Evolutionary conservation across 2,329 filamentous ascomycete species (phyloP).

Genomic region (Ophiocordyceps sinensis): DNA sequence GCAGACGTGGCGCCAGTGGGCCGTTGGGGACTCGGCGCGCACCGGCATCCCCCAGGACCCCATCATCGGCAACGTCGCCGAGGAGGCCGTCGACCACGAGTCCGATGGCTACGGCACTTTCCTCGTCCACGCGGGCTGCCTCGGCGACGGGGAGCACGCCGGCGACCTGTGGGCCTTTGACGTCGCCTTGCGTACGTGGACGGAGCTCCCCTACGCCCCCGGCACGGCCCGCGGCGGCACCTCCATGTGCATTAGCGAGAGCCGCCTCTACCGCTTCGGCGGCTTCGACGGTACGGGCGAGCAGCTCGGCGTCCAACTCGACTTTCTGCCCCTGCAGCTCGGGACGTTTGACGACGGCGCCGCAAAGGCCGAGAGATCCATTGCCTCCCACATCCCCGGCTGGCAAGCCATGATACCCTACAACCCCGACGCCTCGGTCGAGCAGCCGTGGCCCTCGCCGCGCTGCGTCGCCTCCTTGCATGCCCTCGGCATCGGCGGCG

Average conservation of each 20-base stretch:
- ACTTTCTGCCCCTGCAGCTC: conserved; percentile 46
- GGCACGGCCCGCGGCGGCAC: conserved; percentile 52
- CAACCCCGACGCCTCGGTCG: conserved; percentile 15
- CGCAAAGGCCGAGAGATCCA: conserved; percentile 31
- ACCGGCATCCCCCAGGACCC: conserved; percentile 45
- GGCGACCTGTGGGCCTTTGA: conserved; percentile 70
- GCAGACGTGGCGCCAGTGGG: conserved; percentile 40
- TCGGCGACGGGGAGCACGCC: conserved; percentile 43
- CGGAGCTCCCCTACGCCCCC: conserved; percentile 50
- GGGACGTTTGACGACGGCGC: conserved; percentile 38
- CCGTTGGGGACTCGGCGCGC: conserved; percentile 36
- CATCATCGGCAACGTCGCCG: conserved; percentile 41
- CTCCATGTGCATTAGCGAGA: conserved; percentile 48
- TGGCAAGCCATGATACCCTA: conserved; percentile 39
- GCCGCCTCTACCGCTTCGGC: conserved; percentile 62
- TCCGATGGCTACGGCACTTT: conserved; percentile 51
- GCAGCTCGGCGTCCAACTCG: conserved; percentile 56
- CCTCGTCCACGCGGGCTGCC: conserved; percentile 64
- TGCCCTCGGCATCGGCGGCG: conserved; percentile 36
- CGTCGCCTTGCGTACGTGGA: conserved; percentile 50
- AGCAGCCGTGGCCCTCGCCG: conserved; percentile 33
- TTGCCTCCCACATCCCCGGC: conserved; percentile 30
- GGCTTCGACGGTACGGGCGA: conserved; percentile 61
- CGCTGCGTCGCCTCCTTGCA: conserved; percentile 41
- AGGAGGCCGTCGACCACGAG: conserved; percentile 43